phyloP scores from a whole-genome alignment of 768 basidiomycete species.

The Amanita molliuscula region DNA sequence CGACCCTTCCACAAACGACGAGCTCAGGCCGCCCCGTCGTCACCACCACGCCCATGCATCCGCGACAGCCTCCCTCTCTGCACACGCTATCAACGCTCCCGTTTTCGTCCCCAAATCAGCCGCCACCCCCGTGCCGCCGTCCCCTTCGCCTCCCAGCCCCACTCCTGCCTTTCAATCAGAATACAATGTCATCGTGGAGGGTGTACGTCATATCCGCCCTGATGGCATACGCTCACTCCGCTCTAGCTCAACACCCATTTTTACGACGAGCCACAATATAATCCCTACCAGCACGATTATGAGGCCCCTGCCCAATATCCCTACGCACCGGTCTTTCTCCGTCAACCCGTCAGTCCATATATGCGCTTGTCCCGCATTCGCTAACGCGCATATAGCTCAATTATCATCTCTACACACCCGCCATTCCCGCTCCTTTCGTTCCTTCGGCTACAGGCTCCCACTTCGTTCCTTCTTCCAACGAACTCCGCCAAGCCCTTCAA shows the following conservation, averaged over 20 bases:
- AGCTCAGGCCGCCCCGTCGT: constrained; percentile 36
- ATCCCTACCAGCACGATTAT: constrained; percentile 7
- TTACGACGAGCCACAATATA: constrained; percentile 8
- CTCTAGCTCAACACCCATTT: constrained; percentile 2
- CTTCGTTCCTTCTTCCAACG: constrained; percentile 50
- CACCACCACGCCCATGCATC: constrained; percentile 56
- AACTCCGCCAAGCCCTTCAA: constrained; percentile 34
- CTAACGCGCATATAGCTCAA: constrained; percentile 47
- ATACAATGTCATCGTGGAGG: constrained; percentile 11
- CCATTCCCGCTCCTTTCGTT: constrained; percentile 45
- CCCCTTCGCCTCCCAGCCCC: constrained; percentile 12
- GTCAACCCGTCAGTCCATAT: constrained; percentile 3
- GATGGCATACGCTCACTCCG: neutral
- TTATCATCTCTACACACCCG: constrained; percentile 84
- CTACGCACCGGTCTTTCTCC: constrained; percentile 6
- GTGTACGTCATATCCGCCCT: constrained; percentile 7
- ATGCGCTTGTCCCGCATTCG: neutral
- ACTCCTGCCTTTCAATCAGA: neutral
- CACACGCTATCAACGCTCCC: constrained; percentile 73
- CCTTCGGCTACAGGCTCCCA: constrained; percentile 39
- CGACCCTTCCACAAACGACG: constrained; percentile 31
- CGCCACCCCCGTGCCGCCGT: constrained; percentile 17
- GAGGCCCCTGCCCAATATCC: neutral
- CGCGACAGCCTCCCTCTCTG: constrained; percentile 30
- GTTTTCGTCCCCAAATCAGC: constrained; percentile 70